Evolutionary conservation across 2,329 filamentous ascomycete species (phyloP).

Genomic region (Colletotrichum sojae): DNA sequence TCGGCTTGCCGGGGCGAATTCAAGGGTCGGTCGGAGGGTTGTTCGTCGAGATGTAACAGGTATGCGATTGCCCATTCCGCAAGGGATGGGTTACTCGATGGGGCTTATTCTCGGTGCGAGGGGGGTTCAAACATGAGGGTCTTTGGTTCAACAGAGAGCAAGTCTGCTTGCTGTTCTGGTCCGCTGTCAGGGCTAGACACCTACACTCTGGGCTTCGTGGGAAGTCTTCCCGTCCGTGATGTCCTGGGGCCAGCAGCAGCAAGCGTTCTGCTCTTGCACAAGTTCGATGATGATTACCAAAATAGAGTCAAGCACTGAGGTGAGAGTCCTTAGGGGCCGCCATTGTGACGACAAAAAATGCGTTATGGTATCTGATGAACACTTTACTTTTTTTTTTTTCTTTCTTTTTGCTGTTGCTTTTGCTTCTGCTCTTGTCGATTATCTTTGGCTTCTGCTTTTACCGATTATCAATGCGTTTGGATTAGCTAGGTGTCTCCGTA

Average conservation of each 20-base stretch:
- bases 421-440: no score
- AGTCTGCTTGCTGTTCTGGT: constrained; percentile 1
- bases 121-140: constrained; percentile 64
- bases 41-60: constrained; percentile 95
- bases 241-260: constrained; percentile 41
- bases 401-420: no score
- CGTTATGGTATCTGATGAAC: constrained; percentile 66
- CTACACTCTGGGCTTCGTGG: constrained; percentile 57
- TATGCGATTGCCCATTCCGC: constrained; percentile 98
- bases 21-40: constrained; percentile 65
- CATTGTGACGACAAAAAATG: constrained; percentile 50
- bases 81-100: constrained; percentile 95
- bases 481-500: constrained; percentile 12
- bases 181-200: constrained; percentile 37
- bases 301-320: constrained; percentile 99
- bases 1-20: constrained; percentile 44
- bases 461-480: neutral
- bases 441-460: no score
- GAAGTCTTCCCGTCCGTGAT: constrained; percentile 54
- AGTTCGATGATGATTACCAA: constrained; percentile 84
- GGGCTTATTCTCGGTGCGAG: constrained; percentile 99
- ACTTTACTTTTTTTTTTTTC: constrained; percentile 37
- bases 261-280: constrained; percentile 33
- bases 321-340: constrained; percentile 43
- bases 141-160: neutral